These are phyloP conservation scores for Agrocybe praecox DNA, from an alignment of 768 basidiomycete genomes.

Conservation along the genomic window DNA sequence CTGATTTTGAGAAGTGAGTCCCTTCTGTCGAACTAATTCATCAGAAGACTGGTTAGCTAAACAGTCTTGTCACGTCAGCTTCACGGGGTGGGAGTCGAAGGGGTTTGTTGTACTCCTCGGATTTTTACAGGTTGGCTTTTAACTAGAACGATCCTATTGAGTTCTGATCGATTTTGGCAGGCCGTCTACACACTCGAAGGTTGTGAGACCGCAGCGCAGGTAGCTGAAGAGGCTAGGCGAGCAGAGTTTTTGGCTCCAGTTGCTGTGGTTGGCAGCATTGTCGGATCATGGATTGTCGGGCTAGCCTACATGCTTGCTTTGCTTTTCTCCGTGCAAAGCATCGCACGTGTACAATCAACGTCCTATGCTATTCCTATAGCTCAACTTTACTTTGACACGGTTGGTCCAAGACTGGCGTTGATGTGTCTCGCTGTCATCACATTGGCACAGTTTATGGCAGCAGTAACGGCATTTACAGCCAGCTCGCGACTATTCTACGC, in stretches of 20 bases:
- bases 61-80: slow-evolving; percentile 35
- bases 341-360: slow-evolving; percentile 49
- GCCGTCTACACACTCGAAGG: slow-evolving; percentile 65
- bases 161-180: slow-evolving; percentile 19
- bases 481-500: slow-evolving; percentile 61
- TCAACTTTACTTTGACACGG: slow-evolving; percentile 58
- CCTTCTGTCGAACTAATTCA: not conserved
- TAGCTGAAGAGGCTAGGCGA: slow-evolving; percentile 59
- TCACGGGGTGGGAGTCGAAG: slow-evolving; percentile 54
- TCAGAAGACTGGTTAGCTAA: not conserved
- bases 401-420: slow-evolving; percentile 45
- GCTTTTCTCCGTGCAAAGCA: slow-evolving; percentile 58
- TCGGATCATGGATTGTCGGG: slow-evolving; percentile 59
- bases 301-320: slow-evolving; percentile 60
- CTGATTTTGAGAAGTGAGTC: slow-evolving; percentile 54
- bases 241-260: slow-evolving; percentile 60
- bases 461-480: slow-evolving; percentile 60
- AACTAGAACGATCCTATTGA: not conserved
- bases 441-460: slow-evolving; percentile 55
- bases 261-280: slow-evolving; percentile 57
- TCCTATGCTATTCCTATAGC: slow-evolving; percentile 60
- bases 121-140: slow-evolving; percentile 44
- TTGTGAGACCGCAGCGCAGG: slow-evolving; percentile 65
- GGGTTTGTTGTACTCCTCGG: slow-evolving; percentile 62
- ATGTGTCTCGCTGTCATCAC: slow-evolving; percentile 53